Percentiles rank a stretch among this genome's conserved stretches.
Evolutionary conservation across 306 rosid genomes (phyloP).

Genomic region (Luffa aegyptiaca): DNA sequence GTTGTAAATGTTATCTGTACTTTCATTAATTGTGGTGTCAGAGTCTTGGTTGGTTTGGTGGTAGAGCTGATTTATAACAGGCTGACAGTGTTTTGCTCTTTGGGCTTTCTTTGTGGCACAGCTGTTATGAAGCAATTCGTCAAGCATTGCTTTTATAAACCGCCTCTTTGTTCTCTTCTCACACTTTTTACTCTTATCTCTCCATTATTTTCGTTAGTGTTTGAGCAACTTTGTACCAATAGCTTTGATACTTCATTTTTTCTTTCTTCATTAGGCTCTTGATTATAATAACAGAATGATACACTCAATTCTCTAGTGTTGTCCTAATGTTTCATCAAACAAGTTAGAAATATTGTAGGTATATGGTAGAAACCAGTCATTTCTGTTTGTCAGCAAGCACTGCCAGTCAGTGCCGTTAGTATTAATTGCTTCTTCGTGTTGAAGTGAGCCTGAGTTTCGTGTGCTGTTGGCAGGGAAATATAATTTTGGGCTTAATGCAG

Average conservation of each 20-base stretch:
- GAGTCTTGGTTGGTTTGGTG: neutral
- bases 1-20: neutral
- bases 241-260: neutral
- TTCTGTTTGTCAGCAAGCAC: neutral
- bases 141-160: neutral
- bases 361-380: neutral
- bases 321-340: neutral
- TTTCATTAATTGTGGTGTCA: neutral
- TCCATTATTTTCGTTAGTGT: neutral
- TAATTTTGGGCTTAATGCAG: neutral
- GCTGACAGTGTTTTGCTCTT: neutral
- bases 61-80: neutral
- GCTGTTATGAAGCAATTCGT: neutral
- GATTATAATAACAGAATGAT: neutral
- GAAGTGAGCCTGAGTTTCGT: neutral
- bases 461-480: neutral
- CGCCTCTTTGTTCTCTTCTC: neutral
- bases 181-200: neutral
- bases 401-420: neutral
- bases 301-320: neutral
- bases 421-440: neutral
- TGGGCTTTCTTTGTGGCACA: neutral
- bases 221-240: neutral
- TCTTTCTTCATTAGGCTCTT: neutral
- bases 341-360: neutral